phyloP scores from a whole-genome alignment of 2,329 filamentous ascomycete genomes.

The Xylariaceae sp. region DNA sequence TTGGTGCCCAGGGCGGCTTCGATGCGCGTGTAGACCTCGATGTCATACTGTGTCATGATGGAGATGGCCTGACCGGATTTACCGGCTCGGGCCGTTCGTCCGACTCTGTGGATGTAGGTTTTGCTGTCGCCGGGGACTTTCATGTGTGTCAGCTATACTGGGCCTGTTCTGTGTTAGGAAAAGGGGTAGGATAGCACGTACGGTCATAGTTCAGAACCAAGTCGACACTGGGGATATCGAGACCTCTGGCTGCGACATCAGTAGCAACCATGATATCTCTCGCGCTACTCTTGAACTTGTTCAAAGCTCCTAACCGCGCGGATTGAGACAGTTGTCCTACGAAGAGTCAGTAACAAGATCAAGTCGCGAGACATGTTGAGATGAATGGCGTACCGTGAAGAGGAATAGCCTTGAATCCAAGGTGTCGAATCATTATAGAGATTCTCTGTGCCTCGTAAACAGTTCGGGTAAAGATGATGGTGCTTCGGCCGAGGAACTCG shows the following conservation, averaged over 20 bases:
- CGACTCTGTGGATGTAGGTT: constrained; percentile 84
- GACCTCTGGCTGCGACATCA: constrained; percentile 81
- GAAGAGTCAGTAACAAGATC: neutral
- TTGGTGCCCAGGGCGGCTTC: constrained; percentile 78
- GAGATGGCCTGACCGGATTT: constrained; percentile 77
- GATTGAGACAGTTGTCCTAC: constrained; percentile 76
- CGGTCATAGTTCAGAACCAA: constrained; percentile 68
- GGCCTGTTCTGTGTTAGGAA: constrained; percentile 39
- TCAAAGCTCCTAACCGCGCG: constrained; percentile 76
- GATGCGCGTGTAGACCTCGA: constrained; percentile 65
- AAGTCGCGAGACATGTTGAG: no score
- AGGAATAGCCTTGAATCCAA: constrained; percentile 87
- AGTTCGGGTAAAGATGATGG: constrained; percentile 87
- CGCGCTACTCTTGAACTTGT: constrained; percentile 79
- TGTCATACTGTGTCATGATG: constrained; percentile 80
- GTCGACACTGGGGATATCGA: constrained; percentile 90
- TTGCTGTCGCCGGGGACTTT: constrained; percentile 42
- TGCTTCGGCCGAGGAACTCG: constrained; percentile 78
- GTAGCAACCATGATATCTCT: constrained; percentile 86
- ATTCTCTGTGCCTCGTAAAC: constrained; percentile 86
- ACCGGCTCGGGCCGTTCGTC: constrained; percentile 80
- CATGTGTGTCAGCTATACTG: constrained; percentile 4
- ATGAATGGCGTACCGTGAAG: constrained; percentile 57
- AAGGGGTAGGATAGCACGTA: constrained; percentile 1
- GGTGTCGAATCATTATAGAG: constrained; percentile 71